phyloP scores from a whole-genome alignment of 306 rosid genomes.

The Geum urbanum region DNA sequence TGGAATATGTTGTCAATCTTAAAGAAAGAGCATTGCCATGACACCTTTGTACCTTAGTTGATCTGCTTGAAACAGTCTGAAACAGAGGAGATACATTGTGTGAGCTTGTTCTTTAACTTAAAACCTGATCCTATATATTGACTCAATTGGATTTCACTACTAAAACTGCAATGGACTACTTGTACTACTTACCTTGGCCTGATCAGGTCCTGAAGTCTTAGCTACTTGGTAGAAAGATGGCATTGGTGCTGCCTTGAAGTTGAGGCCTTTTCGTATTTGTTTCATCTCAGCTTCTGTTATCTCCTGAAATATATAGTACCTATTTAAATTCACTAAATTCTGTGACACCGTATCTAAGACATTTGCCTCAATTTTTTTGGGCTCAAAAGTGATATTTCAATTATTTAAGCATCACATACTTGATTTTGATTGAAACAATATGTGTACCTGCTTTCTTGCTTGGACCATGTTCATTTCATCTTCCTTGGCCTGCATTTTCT shows the following conservation, averaged over 20 bases:
- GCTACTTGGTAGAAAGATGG: conserved; percentile 55
- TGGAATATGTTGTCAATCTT: conserved; percentile 27
- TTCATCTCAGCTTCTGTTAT: conserved; percentile 61
- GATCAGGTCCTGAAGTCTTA: conserved; percentile 30
- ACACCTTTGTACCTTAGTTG: conserved; percentile 27
- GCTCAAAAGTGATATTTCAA: neutral
- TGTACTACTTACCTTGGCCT: conserved; percentile 45
- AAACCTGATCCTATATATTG: neutral
- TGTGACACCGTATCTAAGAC: neutral
- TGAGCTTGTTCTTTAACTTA: neutral
- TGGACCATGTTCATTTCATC: conserved; percentile 51
- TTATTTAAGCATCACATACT: neutral
- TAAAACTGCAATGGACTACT: neutral
- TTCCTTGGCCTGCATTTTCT: conserved; percentile 46
- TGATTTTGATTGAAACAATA: conserved; percentile 8
- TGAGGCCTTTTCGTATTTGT: conserved; percentile 54
- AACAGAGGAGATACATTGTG: neutral
- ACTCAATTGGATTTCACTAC: neutral
- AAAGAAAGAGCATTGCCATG: conserved; percentile 25
- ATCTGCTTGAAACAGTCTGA: conserved; percentile 34
- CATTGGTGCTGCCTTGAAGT: conserved; percentile 71
- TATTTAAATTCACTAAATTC: neutral
- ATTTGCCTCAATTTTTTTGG: neutral
- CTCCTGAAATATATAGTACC: conserved; percentile 37
- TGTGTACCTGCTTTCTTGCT: conserved; percentile 50